phyloP scores from a whole-genome alignment of 2,329 filamentous ascomycete genomes.

The Colletotrichum magnum region DNA sequence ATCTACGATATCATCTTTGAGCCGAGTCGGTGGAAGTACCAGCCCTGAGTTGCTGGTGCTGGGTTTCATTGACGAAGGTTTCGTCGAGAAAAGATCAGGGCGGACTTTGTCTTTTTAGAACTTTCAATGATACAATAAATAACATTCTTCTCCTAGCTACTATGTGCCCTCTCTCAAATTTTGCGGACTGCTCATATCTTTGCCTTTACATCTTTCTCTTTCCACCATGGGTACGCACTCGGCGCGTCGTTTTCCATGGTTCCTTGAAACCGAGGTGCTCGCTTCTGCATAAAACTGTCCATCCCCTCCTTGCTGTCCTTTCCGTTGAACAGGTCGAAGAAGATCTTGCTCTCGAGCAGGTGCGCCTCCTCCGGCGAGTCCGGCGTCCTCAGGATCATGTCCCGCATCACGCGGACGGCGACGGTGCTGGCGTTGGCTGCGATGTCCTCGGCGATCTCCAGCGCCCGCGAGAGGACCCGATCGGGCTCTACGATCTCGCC shows the following conservation, averaged over 20 bases:
- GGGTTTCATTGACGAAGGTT: too few relatives aligned
- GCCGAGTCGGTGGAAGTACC: slow-evolving; percentile 71
- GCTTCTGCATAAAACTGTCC: slow-evolving; percentile 78
- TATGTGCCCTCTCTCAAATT: neutral
- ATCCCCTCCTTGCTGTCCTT: slow-evolving; percentile 77
- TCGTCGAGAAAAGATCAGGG: neutral
- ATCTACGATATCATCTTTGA: slow-evolving; percentile 78
- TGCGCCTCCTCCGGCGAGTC: slow-evolving; percentile 77
- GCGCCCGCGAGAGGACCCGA: slow-evolving; percentile 73
- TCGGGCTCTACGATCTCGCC: slow-evolving; percentile 73
- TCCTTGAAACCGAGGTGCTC: slow-evolving; percentile 72
- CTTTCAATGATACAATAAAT: neutral
- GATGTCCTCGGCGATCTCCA: slow-evolving; percentile 77
- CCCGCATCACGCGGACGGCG: slow-evolving; percentile 76
- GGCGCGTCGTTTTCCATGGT: slow-evolving; percentile 73
- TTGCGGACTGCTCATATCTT: slow-evolving; percentile 40
- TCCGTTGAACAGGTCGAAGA: slow-evolving; percentile 71
- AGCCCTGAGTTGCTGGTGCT: slow-evolving; percentile 11
- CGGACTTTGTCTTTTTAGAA: neutral
- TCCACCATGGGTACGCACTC: slow-evolving; percentile 78
- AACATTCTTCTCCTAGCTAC: neutral
- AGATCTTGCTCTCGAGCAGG: slow-evolving; percentile 76
- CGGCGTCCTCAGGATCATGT: slow-evolving; percentile 75
- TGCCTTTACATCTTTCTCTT: slow-evolving; percentile 55
- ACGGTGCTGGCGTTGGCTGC: slow-evolving; percentile 76